phyloP scores from a whole-genome alignment of 164 flowering plant genomes.

The Chloranthus sessilifolius region DNA sequence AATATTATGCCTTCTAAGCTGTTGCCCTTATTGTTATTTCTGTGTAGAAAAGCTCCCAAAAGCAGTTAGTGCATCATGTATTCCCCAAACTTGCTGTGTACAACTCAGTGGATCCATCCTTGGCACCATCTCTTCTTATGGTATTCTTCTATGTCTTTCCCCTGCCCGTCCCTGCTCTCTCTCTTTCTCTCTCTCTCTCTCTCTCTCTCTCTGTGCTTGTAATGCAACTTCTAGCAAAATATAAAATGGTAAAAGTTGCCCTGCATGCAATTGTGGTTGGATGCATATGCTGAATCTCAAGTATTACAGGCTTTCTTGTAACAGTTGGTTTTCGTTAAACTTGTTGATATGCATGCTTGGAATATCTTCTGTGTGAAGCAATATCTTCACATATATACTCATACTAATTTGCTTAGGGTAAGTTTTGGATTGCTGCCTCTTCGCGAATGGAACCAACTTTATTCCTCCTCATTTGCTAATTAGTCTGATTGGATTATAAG shows the following conservation, averaged over 20 bases:
- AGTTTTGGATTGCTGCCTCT: no score
- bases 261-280: not conserved
- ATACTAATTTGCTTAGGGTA: no score
- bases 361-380: no score
- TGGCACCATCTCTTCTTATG: constrained; percentile 99
- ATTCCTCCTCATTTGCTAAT: no score
- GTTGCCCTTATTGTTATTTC: constrained; percentile 4
- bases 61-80: constrained; percentile 84
- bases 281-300: constrained; percentile 1
- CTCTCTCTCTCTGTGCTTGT: not conserved
- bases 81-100: constrained; percentile 98
- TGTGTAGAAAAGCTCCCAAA: constrained; percentile 84
- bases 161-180: not conserved
- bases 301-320: not conserved
- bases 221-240: no score
- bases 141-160: constrained; percentile 27
- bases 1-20: no score
- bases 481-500: no score
- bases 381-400: no score
- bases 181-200: not conserved
- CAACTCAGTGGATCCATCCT: constrained; percentile 96
- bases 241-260: no score
- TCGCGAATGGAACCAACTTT: no score
- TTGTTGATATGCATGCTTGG: no score
- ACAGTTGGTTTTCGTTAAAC: no score